Evolutionary conservation across 441 rosid species (phyloP), one percentile per base, ranked within the genome.

Genomic region (Euphorbia schlechtendalii): DNA sequence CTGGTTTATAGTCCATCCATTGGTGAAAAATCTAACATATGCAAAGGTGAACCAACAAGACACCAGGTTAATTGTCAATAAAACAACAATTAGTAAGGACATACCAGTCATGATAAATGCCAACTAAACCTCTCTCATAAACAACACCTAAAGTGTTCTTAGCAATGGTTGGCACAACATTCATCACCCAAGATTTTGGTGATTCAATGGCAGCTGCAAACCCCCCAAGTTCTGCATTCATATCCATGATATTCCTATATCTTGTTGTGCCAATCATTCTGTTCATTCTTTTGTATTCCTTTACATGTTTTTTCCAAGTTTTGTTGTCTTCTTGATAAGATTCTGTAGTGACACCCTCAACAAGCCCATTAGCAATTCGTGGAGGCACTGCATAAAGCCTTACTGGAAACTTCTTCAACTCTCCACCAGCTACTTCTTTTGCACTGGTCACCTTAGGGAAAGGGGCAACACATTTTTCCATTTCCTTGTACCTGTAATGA

Each of bases 151-250:
- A 64, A 28, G 92, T 87, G 79, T 93, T 84, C 79, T 79, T 78
- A 8, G 89, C 82, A 67, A 77, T 69, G 17, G 91, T 83, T 14
- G 99, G 99, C 45, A 88, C 81, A 18, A 87, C 98, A 76, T 91
- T 94, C 96, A 94, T 94, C 73, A 89, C 96, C 99, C 99, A 94
- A 32, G 90, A 83, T 58, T 91, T 91, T 20, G 86, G 85, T 5
- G 99, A 94, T 69, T 89, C 91, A 1, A 94, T 83, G 7, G 92
- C 94, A 8, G 96, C 98, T 7, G 99, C 96, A 45, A 89, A 94
- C 21, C 96, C 98, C 48, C 98, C 99, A 34, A 94, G 89, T 22
- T 84, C 92, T 0, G 99, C 96, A 74, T 93, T 93, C 95, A 90
- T 90, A 68, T 93, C 99, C 93, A 93, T 90, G 54, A 93, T 66